Base-by-base conservation (phyloP, 1,284 basidiomycete genomes). In the Cryptococcus amylolentus region DNA sequence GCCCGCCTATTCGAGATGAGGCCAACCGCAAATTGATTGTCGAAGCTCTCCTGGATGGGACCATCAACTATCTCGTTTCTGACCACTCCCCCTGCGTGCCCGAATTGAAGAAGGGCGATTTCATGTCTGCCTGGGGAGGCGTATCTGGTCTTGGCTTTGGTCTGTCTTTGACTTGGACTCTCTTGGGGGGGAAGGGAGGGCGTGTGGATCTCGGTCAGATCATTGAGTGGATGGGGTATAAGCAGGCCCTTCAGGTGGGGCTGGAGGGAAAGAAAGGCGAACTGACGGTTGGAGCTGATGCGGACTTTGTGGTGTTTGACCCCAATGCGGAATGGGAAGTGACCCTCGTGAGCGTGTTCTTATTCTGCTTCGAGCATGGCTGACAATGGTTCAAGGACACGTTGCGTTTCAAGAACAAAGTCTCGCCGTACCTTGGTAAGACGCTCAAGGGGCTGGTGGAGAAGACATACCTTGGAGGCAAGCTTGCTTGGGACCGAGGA, bases 61-160 rank as follows among this genome's bases (percentile, higher is more conserved):
- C 85, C 39, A 91, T 97, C 64, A 88, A 94, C 74, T 92, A 84
- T 69, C 84, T 96, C 54, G 91, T 96, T 14, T 92, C 89, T 50
- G 93, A 96, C 78, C 93, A 97, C 72, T 91, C 89, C 64, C 93
- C 93, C 12, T 96, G 92, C 75, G 82, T 88, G 12, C 80, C 84
- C 28, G 84, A 87, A 67, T 78, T 96, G 59, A 97, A 96, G 79
- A 83, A 83, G 59, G 90, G n/a, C 14, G 85, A 87, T 49, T 82
- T 95, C 61, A 88, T 94, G 86, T 75, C 80, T 20, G 91, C 93
- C 0, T 96, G 93, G 93, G 93, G 93, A 52, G 93, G 93, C 0
- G 89, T 96, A 60, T 88, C 86, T 57, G 87, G 89, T 4, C 82
- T 96, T 23, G 93, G 93, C 5, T 80, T 96, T 14, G 93, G 93